Evolutionary conservation across 495 filamentous ascomycete genomes (phyloP).

Genomic region (Ramalina peruviana): DNA sequence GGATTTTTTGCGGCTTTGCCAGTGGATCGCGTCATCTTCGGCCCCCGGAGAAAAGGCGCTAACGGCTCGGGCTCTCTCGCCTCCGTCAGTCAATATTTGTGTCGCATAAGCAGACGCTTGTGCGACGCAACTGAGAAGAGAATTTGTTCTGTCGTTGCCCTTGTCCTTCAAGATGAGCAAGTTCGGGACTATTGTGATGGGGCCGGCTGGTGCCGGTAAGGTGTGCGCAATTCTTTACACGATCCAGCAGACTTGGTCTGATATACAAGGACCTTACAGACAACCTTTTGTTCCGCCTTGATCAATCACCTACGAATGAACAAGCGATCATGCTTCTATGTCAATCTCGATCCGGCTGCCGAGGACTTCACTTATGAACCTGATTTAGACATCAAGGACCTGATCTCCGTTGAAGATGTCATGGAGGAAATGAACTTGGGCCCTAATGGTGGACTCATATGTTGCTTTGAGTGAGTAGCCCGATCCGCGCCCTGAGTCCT

Average conservation of each 20-base stretch:
- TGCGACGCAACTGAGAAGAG: neutral
- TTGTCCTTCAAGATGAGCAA: constrained; percentile 58
- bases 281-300: constrained; percentile 85
- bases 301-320: constrained; percentile 85
- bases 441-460: constrained; percentile 91
- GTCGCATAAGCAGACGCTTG: too few relatives aligned
- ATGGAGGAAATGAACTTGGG: constrained; percentile 95
- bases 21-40: too few relatives aligned
- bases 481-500: neutral
- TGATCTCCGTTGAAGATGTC: constrained; percentile 91
- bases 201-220: constrained; percentile 81
- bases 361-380: constrained; percentile 84
- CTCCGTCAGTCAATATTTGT: too few relatives aligned
- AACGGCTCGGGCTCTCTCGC: too few relatives aligned
- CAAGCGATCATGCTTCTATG: constrained; percentile 84
- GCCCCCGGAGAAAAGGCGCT: too few relatives aligned
- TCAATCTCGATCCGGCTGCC: constrained; percentile 95
- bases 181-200: constrained; percentile 88
- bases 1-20: too few relatives aligned
- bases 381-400: constrained; percentile 91
- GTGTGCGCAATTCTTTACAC: constrained; percentile 24
- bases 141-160: neutral
- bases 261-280: constrained; percentile 30
- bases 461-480: constrained; percentile 68
- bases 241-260: neutral